Evolutionary conservation across 352 stramenopile species (phyloP).

Genomic region (Globisporangium apiculatum): DNA sequence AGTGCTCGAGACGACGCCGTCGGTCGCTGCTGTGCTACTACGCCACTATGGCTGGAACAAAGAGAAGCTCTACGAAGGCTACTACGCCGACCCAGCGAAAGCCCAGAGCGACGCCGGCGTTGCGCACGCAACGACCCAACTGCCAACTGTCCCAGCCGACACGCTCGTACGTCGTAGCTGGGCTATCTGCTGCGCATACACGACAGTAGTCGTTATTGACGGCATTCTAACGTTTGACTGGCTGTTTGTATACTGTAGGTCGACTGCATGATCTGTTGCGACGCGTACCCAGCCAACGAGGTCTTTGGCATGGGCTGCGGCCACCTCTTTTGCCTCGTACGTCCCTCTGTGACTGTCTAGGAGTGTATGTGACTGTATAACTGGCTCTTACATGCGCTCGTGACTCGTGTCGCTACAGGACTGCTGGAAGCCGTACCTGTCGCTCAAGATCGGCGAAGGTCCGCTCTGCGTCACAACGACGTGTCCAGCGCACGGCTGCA

Average conservation of each 20-base stretch:
- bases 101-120: conserved; percentile 50
- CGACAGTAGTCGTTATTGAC: neutral
- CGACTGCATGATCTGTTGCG: conserved; percentile 93
- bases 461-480: conserved; percentile 91
- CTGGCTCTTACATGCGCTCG: neutral
- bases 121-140: conserved; percentile 37
- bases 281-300: conserved; percentile 70
- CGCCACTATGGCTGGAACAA: conserved; percentile 87
- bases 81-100: conserved; percentile 64
- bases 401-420: conserved; percentile 21
- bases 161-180: conserved; percentile 26
- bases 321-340: conserved; percentile 94
- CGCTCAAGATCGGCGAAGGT: conserved; percentile 88
- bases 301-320: conserved; percentile 94
- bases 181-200: neutral
- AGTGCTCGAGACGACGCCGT: conserved; percentile 60
- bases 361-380: neutral
- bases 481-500: conserved; percentile 94
- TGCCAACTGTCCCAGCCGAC: conserved; percentile 26
- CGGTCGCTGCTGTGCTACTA: conserved; percentile 67
- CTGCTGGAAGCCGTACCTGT: conserved; percentile 83
- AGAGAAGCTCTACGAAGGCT: conserved; percentile 86
- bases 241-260: conserved; percentile 22
- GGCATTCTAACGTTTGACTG: neutral
- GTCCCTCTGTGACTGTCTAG: conserved; percentile 27